These are phyloP conservation scores for Forsythia suspensa DNA, from an alignment of 257 asterid genomes.

Conservation along the genomic window DNA sequence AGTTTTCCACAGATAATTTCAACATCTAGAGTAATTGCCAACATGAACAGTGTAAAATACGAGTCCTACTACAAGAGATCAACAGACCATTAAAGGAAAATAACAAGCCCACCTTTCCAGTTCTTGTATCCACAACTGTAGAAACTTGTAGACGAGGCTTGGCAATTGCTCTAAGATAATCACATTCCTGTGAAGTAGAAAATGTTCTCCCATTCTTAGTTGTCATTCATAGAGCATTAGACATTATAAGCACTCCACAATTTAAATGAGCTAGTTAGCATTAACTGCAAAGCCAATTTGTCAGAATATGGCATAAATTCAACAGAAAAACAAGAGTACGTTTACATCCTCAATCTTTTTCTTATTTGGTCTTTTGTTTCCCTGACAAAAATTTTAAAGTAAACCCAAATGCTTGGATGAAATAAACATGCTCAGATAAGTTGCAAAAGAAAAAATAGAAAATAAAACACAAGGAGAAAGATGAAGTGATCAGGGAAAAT, in stretches of 20 bases:
- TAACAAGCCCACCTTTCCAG: slow-evolving; percentile 66
- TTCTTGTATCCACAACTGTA: slow-evolving; percentile 79
- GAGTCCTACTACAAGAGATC: neutral
- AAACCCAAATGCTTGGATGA: neutral
- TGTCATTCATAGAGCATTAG: slow-evolving; percentile 7
- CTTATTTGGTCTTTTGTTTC: neutral
- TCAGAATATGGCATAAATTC: neutral
- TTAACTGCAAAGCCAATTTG: neutral
- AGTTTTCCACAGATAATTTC: slow-evolving; percentile 5
- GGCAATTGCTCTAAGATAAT: slow-evolving; percentile 76
- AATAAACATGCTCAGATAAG: neutral
- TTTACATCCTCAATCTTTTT: neutral
- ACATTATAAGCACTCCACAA: slow-evolving; percentile 11
- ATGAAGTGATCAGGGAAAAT: neutral
- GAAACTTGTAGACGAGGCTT: slow-evolving; percentile 71
- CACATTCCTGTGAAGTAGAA: slow-evolving; percentile 66
- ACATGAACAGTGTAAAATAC: neutral
- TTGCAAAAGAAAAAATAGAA: neutral
- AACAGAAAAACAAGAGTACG: neutral
- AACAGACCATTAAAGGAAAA: neutral
- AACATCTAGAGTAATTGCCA: neutral
- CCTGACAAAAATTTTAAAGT: neutral
- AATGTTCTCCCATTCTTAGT: slow-evolving; percentile 12
- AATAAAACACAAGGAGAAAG: neutral
- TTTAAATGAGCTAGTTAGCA: neutral